Conservation (phyloP, 257 asterid species). For the Leonotis leonurus region DNA sequence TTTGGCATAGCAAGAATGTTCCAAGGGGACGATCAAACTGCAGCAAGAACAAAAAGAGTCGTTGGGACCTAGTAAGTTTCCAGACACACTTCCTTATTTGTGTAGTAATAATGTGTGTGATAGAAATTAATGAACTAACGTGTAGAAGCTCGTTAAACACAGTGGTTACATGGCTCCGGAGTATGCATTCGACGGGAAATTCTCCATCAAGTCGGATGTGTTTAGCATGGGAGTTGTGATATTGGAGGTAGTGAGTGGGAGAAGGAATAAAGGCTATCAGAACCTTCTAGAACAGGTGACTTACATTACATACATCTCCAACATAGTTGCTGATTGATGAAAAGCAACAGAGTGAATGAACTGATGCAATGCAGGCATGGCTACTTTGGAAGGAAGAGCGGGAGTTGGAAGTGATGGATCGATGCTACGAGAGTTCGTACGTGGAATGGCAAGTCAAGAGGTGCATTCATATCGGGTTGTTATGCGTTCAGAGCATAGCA, state of each 20-base stretch:
- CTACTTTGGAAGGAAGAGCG: constrained; percentile 13
- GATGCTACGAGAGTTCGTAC: neutral
- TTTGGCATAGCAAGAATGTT: constrained; percentile 21
- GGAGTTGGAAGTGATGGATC: constrained; percentile 18
- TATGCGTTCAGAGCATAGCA: constrained; percentile 15
- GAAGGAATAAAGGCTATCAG: constrained; percentile 7
- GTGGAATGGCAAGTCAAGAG: constrained; percentile 19
- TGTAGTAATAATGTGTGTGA: no score
- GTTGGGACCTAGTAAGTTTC: constrained; percentile 18
- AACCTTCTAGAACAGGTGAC: constrained; percentile 15
- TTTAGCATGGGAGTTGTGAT: constrained; percentile 12
- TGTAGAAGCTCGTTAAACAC: neutral
- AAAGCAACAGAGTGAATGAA: neutral
- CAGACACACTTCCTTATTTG: no score
- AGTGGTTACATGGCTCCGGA: constrained; percentile 26
- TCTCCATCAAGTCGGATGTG: constrained; percentile 18
- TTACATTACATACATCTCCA: neutral
- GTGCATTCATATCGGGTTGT: constrained; percentile 17
- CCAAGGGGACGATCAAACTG: constrained; percentile 5
- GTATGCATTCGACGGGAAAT: constrained; percentile 15
- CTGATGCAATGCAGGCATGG: constrained; percentile 15
- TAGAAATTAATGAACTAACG: no score
- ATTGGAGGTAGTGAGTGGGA: constrained; percentile 16
- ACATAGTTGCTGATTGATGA: neutral
- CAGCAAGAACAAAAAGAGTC: constrained; percentile 14